A percentile compares a stretch with the other conserved stretches of the same genome.
Conservation (phyloP, 1,284 basidiomycete genomes). For the Veloboletus limbatus region DNA sequence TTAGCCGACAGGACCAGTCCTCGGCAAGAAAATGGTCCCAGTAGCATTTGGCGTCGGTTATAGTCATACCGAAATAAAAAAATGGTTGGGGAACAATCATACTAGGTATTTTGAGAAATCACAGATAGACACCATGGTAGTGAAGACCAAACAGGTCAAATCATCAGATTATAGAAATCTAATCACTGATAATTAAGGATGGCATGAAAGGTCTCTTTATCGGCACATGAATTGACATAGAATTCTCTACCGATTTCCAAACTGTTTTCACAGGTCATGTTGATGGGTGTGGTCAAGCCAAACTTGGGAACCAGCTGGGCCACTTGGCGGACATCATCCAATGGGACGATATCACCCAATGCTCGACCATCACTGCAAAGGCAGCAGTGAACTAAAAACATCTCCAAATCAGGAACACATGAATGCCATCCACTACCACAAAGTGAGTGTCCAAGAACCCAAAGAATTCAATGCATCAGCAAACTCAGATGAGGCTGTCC, state of each 20-base stretch:
- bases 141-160: too few species aligned
- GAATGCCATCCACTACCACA: not conserved
- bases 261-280: slow-evolving; percentile 7
- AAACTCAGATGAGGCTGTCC: too few species aligned
- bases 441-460: not conserved
- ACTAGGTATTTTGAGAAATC: too few species aligned
- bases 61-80: slow-evolving; percentile 3
- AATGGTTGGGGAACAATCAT: too few species aligned
- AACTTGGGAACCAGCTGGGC: slow-evolving; percentile 7
- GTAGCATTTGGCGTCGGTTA: too few species aligned
- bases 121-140: too few species aligned
- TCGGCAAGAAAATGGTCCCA: too few species aligned
- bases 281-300: not conserved
- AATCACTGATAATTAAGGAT: too few species aligned
- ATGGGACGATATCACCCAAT: not conserved
- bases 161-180: too few species aligned
- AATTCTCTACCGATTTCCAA: slow-evolving; percentile 4
- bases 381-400: not conserved
- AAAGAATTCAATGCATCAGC: slow-evolving; percentile 2
- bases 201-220: slow-evolving; percentile 13
- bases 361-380: not conserved
- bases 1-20: too few species aligned
- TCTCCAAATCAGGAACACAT: not conserved
- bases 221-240: slow-evolving; percentile 12
- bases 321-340: not conserved